These are phyloP conservation scores for Saturnispora silvae DNA, from an alignment of 805 yeast genomes.

Conservation along the genomic window DNA sequence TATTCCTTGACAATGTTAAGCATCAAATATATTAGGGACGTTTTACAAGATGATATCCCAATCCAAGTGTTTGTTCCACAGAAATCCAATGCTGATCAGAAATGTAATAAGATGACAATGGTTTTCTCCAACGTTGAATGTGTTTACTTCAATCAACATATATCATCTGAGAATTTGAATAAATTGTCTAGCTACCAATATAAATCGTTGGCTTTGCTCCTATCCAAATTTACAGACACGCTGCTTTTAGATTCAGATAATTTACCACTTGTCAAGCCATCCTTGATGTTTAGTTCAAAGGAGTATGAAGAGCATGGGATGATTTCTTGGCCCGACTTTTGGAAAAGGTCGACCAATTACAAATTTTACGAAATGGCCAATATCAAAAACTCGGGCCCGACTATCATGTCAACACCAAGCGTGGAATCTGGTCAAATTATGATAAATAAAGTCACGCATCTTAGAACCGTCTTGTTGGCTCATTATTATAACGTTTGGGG, in stretches of 20 bases:
- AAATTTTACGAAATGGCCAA: constrained; percentile 39
- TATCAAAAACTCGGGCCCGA: constrained; percentile 25
- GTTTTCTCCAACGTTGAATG: constrained; percentile 31
- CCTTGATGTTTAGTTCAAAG: constrained; percentile 22
- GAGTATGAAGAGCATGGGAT: constrained; percentile 43
- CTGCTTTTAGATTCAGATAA: constrained; percentile 35
- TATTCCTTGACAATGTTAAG: constrained; percentile 25
- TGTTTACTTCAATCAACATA: constrained; percentile 30
- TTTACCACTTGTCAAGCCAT: constrained; percentile 29
- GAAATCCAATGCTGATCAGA: constrained; percentile 32
- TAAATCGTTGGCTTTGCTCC: constrained; percentile 25
- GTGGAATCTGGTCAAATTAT: constrained; percentile 65
- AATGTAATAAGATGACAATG: constrained; percentile 33
- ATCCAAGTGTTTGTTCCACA: constrained; percentile 40
- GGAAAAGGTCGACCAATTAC: constrained; percentile 58
- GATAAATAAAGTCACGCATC: constrained; percentile 48
- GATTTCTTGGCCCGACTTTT: constrained; percentile 62
- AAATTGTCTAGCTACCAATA: constrained; percentile 16
- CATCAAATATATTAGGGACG: constrained; percentile 22
- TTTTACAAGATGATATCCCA: constrained; percentile 26
- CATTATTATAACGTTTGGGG: constrained; percentile 60
- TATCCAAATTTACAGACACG: constrained; percentile 33
- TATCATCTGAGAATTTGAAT: constrained; percentile 19
- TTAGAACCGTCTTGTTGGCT: constrained; percentile 46
- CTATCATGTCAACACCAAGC: constrained; percentile 39